Evolutionary conservation across 2,329 filamentous ascomycete genomes (phyloP).

Genomic region (Pezicula rhizophila): DNA sequence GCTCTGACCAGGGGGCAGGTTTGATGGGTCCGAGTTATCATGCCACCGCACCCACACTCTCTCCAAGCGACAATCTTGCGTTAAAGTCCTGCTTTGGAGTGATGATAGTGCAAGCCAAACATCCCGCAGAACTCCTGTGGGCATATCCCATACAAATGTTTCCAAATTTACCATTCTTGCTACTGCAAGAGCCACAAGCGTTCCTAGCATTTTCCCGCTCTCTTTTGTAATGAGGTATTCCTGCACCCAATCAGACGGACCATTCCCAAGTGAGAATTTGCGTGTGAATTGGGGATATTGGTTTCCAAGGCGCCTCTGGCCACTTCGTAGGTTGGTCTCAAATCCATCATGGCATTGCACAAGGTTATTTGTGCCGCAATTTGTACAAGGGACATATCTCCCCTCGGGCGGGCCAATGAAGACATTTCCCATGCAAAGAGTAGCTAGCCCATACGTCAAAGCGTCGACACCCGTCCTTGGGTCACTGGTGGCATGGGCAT

Average conservation of each 20-base stretch:
- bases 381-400: conserved; percentile 24
- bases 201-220: conserved; percentile 83
- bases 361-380: conserved; percentile 24
- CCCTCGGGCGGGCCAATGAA: conserved; percentile 31
- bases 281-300: conserved; percentile 73
- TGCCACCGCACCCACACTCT: conserved; percentile 80
- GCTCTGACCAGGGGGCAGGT: conserved; percentile 18
- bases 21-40: conserved; percentile 48
- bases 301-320: conserved; percentile 52
- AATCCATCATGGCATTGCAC: conserved; percentile 20
- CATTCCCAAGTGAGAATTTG: conserved; percentile 82
- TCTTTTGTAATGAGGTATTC: conserved; percentile 81
- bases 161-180: conserved; percentile 77
- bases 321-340: conserved; percentile 7
- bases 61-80: conserved; percentile 60
- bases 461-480: conserved; percentile 72
- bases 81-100: conserved; percentile 49
- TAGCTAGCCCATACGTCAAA: conserved; percentile 75
- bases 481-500: conserved; percentile 56
- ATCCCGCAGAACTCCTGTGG: conserved; percentile 73
- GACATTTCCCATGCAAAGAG: conserved; percentile 67
- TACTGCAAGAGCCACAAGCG: conserved; percentile 71
- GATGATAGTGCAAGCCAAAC: conserved; percentile 76
- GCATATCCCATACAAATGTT: conserved; percentile 85
- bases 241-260: conserved; percentile 69